phyloP scores from a whole-genome alignment of 2,329 filamentous ascomycete species.

The Pseudogymnoascus sp. region DNA sequence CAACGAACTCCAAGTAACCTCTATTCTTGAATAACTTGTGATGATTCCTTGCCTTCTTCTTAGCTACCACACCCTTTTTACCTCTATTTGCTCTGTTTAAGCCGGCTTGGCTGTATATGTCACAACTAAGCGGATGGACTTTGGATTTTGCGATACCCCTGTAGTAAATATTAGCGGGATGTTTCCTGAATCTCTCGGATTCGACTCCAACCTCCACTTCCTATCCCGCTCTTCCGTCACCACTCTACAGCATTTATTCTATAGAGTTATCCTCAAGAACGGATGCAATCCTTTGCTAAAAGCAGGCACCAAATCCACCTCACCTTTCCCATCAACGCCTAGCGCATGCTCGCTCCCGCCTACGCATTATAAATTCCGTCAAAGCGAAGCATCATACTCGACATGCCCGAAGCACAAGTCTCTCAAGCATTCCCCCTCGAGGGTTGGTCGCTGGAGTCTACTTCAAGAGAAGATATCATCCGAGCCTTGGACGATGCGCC shows the following conservation, averaged over 20 bases:
- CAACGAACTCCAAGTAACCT: slow-evolving; percentile 3
- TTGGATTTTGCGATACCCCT: neutral
- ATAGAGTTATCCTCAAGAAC: slow-evolving; percentile 5
- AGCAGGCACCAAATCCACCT: neutral
- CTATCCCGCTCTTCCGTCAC: neutral
- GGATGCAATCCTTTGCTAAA: neutral
- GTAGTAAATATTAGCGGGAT: slow-evolving; percentile 5
- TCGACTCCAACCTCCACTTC: slow-evolving; percentile 2
- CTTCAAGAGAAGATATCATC: slow-evolving; percentile 3
- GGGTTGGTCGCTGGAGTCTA: slow-evolving; percentile 5
- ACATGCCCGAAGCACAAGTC: slow-evolving; percentile 4
- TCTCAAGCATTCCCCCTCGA: slow-evolving; percentile 2
- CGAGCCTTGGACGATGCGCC: slow-evolving; percentile 1
- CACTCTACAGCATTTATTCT: neutral
- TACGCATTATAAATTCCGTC: neutral
- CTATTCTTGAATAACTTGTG: slow-evolving; percentile 1
- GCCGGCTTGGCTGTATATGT: slow-evolving; percentile 6
- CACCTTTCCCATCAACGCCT: neutral
- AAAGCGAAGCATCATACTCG: slow-evolving; percentile 1
- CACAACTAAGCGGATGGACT: neutral
- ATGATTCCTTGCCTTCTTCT: neutral
- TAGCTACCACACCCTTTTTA: neutral
- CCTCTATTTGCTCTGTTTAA: neutral
- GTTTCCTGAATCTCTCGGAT: slow-evolving; percentile 4
- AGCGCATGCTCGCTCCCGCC: neutral